Base-by-base conservation (phyloP, 768 basidiomycete genomes). In the Candolleomyces efflorescens region DNA sequence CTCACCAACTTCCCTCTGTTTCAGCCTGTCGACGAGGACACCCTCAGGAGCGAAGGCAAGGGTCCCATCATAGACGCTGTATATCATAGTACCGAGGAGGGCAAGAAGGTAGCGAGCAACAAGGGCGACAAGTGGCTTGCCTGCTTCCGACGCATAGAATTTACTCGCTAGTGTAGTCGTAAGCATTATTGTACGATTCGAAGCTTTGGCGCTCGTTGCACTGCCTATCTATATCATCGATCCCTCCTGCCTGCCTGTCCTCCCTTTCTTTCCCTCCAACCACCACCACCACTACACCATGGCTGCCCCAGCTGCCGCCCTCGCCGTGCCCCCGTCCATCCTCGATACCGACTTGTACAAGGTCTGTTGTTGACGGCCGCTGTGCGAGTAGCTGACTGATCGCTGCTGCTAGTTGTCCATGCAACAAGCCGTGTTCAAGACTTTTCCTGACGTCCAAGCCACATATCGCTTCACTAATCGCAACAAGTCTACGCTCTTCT, bases 281-380 rank as follows among this genome's bases (percentile, higher is more conserved):
- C 41, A 55, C 67, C 65, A 68, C 60, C 46, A 47, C 20, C 46
- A 17, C 11, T 18, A 5, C 18, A 18, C 3, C 60, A 78, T 78
- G 78, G 70, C 78, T 61, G 68, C 69, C 23, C 47, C 68, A 22
- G 59, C 67, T 32, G 53, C 69, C 36, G 57, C 67, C 56, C 62
- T 74, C 26, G 67, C 68, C 6, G 47, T 74, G 17, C 77, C 76
- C 37, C 66, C 55, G 55, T 94, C 92, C 15, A 76, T 98, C 53
- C 80, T 98, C 46, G 96, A 98, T 70, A 94, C 94, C 0, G 96
- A 98, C 71, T 73, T 96, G 27, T 98, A 98, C 83, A 98, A 96
- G 82, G 93, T 87, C 38, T 22, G 23, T 13, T n/a, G 18, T 52
- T 39, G n/a, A 24, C 32, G 26, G n/a, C 32, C 24, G 18, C 38